Conservation (phyloP, 331 rosid species). For the Quercus phellos region DNA sequence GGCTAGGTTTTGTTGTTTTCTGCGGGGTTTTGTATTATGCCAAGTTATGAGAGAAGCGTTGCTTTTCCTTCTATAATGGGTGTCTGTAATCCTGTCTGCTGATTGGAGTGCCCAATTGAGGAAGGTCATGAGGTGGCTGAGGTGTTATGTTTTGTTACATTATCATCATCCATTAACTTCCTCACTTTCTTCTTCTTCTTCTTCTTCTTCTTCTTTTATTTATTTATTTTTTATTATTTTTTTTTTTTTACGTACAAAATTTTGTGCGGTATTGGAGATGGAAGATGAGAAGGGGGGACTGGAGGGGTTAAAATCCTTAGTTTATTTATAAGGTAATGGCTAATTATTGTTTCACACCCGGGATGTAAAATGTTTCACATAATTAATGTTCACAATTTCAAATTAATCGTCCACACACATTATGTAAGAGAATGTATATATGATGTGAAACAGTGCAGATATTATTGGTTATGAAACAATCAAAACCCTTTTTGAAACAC, state of each 20-base stretch:
- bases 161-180: background rate
- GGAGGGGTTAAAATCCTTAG: too few species aligned
- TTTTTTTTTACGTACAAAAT: background rate
- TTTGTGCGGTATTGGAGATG: background rate
- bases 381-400: too few species aligned
- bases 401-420: too few species aligned
- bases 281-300: background rate
- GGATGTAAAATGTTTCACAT: too few species aligned
- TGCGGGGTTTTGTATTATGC: background rate
- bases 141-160: background rate
- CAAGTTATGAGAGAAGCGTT: background rate
- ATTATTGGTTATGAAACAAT: too few species aligned
- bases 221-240: background rate
- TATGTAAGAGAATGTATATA: too few species aligned
- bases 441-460: too few species aligned
- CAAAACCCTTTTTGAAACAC: too few species aligned
- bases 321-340: too few species aligned
- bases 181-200: background rate
- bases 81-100: conserved; percentile 13
- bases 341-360: too few species aligned
- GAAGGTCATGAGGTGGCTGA: background rate
- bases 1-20: conserved; percentile 14
- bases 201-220: too few species aligned
- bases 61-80: conserved; percentile 2
- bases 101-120: background rate